These are phyloP conservation scores for Henckelia pumila DNA, from an alignment of 257 asterid genomes.

Conservation along the genomic window DNA sequence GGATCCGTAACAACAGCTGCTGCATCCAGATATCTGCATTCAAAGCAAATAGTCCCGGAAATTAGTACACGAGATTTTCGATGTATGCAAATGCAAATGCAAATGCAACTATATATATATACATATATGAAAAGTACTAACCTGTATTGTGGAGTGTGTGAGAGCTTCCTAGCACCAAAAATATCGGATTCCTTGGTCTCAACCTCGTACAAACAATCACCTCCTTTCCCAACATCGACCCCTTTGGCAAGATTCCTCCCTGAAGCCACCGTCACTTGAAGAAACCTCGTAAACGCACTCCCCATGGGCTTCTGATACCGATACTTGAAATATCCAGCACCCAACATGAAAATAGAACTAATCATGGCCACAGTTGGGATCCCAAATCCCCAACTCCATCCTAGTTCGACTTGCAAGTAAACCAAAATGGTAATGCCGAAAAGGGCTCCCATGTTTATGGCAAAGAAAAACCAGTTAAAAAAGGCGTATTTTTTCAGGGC, in stretches of 20 bases:
- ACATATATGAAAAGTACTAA: too few relatives aligned
- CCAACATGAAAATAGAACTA: constrained; percentile 42
- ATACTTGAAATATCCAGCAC: constrained; percentile 47
- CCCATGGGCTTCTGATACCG: constrained; percentile 77
- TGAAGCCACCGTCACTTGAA: constrained; percentile 58
- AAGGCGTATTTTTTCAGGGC: constrained; percentile 62
- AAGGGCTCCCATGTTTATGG: constrained; percentile 82
- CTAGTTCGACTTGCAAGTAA: constrained; percentile 50
- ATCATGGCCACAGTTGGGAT: constrained; percentile 53
- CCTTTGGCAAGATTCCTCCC: constrained; percentile 51
- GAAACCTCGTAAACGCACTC: constrained; percentile 73
- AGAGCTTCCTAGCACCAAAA: constrained; percentile 57
- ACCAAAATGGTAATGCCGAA: constrained; percentile 66
- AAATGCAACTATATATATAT: too few relatives aligned
- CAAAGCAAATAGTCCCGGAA: too few relatives aligned
- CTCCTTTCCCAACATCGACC: constrained; percentile 28
- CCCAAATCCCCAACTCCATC: constrained; percentile 79
- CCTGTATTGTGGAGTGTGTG: constrained; percentile 65
- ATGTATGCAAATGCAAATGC: neutral
- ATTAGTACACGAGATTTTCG: neutral
- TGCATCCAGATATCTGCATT: constrained; percentile 56
- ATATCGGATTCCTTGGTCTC: constrained; percentile 50
- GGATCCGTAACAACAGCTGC: constrained; percentile 50
- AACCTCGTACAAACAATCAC: constrained; percentile 50
- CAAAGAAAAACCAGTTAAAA: constrained; percentile 85